Base-by-base conservation (phyloP, 2,329 filamentous ascomycete species). In the Paraphoma chrysanthemicola region DNA sequence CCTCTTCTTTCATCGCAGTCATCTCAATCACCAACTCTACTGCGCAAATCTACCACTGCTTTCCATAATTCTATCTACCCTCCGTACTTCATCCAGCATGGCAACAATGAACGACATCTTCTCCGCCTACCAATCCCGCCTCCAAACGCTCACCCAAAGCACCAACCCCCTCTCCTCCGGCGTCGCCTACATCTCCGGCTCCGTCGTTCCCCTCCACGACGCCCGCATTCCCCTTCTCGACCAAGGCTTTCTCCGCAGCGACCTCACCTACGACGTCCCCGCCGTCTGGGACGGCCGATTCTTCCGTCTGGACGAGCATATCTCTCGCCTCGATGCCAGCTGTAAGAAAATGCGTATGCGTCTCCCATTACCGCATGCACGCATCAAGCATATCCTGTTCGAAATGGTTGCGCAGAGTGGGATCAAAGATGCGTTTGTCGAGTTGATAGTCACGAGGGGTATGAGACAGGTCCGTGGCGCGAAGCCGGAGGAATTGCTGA, bases 261-360 rank as follows among this genome's bases (percentile, higher is more conserved):
- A 84, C 44, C 63, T 84, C 1, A 84, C 82, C 1, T 84, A 84
- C 64, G 82, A 84, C 47, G 82, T 84, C 0, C 80, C 81, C 0
- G 68, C 81, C 0, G 80, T 83, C 28, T 84, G 82, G 82, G 80
- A 83, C 46, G 80, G 82, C 0, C 79, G 79, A 1, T 82, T 82
- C 63, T 84, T 84, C 70, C 81, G 82, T 0, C 78, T 84, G 0
- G 80, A 83, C 43, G 80, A 84, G 52, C 82, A 84, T 57, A 61
- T 84, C 1, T 63, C 67, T 17, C 78, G 82, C 6, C 68, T 84
- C 0, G 75, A 80, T n/a, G 60, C 61, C 0, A 80, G 77, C 63
- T 82, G 80, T 60, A 60, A 56, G 8, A 84, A 84, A 67, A 69
- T 84, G 48, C 77, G 81, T 0, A 70, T 84, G 1, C 64, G 67